phyloP scores from a whole-genome alignment of 169 alveolate genomes.

The Toxoplasma gondii region DNA sequence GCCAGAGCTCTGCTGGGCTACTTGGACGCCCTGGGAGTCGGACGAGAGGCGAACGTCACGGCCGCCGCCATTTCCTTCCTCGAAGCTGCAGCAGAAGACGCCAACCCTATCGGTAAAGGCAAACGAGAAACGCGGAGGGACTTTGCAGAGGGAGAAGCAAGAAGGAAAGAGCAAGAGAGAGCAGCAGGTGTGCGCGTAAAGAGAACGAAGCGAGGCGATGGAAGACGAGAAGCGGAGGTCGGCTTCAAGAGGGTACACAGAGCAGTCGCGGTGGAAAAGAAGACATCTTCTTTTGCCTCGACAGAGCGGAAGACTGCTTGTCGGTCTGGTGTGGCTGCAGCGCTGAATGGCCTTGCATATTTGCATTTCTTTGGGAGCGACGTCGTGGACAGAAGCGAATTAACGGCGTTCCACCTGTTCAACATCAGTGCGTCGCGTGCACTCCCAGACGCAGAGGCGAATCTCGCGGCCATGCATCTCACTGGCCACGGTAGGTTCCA shows the following conservation, averaged over 20 bases:
- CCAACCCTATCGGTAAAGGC: slow-evolving; percentile 56
- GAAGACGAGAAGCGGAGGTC: not conserved
- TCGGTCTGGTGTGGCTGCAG: slow-evolving; percentile 46
- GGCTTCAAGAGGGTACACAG: not conserved
- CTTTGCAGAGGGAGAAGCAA: not conserved
- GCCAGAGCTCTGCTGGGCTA: slow-evolving; percentile 72
- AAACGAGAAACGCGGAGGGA: not conserved
- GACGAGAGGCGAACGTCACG: slow-evolving; percentile 65
- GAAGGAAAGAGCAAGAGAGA: not conserved
- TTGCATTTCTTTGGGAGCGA: slow-evolving; percentile 72
- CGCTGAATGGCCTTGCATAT: slow-evolving; percentile 73
- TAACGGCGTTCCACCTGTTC: slow-evolving; percentile 74
- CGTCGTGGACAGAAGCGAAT: slow-evolving; percentile 53
- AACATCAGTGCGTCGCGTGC: slow-evolving; percentile 57
- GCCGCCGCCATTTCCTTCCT: slow-evolving; percentile 42
- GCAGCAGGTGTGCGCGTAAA: not conserved
- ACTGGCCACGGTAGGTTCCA: slow-evolving; percentile 62
- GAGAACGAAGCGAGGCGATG: not conserved
- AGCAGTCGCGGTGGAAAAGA: not conserved
- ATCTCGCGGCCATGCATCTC: slow-evolving; percentile 71
- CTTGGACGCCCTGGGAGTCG: slow-evolving; percentile 74
- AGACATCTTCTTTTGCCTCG: too few species aligned
- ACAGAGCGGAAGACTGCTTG: not conserved
- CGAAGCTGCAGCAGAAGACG: slow-evolving; percentile 42
- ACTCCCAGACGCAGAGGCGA: slow-evolving; percentile 73